Evolutionary conservation across 2,329 filamentous ascomycete species (phyloP).

Genomic region (Phaeoacremonium minimum): DNA sequence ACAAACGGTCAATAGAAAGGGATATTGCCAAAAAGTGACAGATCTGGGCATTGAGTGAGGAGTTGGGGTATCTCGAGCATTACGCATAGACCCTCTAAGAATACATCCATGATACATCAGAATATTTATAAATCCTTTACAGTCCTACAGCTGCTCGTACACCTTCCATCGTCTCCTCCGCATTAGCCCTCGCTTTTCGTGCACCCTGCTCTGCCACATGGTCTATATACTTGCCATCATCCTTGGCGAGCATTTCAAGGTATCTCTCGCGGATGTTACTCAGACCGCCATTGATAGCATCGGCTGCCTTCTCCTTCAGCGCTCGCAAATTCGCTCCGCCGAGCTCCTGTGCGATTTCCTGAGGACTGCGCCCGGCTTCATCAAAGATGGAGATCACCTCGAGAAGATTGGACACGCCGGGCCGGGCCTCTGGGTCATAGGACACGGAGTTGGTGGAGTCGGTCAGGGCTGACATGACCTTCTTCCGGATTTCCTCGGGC

Average conservation of each 20-base stretch:
- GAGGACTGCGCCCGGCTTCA: constrained; percentile 27
- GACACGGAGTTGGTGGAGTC: constrained; percentile 64
- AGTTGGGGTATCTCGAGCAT: too few species aligned
- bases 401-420: constrained; percentile 84
- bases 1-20: background rate
- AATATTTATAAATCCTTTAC: constrained; percentile 9
- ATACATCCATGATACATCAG: constrained; percentile 1
- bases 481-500: constrained; percentile 57
- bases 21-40: background rate
- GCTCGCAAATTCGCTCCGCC: constrained; percentile 28
- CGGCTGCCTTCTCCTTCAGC: constrained; percentile 52
- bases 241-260: constrained; percentile 21
- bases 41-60: too few species aligned
- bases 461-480: constrained; percentile 71
- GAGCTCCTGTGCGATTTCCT: constrained; percentile 33
- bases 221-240: constrained; percentile 49
- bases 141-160: constrained; percentile 50
- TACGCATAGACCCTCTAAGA: too few species aligned
- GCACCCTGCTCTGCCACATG: constrained; percentile 55
- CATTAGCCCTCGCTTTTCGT: constrained; percentile 56
- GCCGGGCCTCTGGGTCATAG: constrained; percentile 66
- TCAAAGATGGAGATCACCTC: constrained; percentile 73
- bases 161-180: constrained; percentile 51
- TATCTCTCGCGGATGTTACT: constrained; percentile 45
- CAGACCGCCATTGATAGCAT: constrained; percentile 48